Conservation (phyloP, 192 early-diverging fungal species). For the Backusella sp. region DNA sequence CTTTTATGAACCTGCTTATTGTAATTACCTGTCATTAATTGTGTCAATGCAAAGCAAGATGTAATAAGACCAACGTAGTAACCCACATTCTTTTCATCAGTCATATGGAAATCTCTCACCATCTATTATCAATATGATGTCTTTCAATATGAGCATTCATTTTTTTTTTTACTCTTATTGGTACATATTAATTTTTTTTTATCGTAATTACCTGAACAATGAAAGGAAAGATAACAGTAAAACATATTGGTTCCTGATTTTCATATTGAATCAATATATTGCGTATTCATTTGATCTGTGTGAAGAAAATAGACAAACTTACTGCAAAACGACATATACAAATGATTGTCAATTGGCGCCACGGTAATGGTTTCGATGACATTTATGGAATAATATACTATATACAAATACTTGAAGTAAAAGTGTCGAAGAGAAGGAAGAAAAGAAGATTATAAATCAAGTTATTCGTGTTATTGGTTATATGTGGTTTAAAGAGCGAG, state of each 20-base stretch:
- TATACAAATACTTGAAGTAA: background rate
- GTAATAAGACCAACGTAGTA: constrained; percentile 49
- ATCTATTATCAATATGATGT: constrained; percentile 9
- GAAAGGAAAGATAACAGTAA: constrained; percentile 31
- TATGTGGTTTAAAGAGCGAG: background rate
- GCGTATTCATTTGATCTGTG: background rate
- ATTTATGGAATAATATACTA: background rate
- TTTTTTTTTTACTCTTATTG: background rate
- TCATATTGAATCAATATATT: background rate
- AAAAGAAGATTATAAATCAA: background rate
- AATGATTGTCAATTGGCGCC: constrained; percentile 18
- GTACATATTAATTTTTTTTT: background rate
- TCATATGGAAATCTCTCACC: constrained; percentile 66
- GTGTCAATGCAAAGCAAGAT: constrained; percentile 49
- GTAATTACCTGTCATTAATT: constrained; percentile 43
- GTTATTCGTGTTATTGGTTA: background rate
- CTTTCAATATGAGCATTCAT: background rate
- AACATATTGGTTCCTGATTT: constrained; percentile 29
- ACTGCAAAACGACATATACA: constrained; percentile 30
- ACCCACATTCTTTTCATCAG: constrained; percentile 48
- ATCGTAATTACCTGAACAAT: constrained; percentile 18
- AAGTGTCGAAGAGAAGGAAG: background rate
- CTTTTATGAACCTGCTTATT: background rate
- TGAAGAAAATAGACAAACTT: background rate
- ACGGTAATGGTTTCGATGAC: constrained; percentile 8